These are phyloP conservation scores for Oehlia diaphana DNA, from an alignment of 192 early-diverging fungal species.

Conservation along the genomic window DNA sequence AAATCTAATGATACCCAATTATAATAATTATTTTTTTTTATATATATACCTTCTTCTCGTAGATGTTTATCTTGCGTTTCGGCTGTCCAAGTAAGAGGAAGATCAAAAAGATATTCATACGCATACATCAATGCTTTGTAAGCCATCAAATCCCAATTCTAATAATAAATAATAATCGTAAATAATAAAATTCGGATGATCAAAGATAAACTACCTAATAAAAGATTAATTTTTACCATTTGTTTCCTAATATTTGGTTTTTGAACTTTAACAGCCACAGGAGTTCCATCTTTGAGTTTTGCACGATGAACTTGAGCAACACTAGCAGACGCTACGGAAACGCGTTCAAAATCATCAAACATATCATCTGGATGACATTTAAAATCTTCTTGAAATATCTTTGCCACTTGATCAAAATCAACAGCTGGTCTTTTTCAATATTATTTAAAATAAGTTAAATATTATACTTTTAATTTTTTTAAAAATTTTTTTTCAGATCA, in stretches of 20 bases:
- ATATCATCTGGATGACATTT: slow-evolving; percentile 56
- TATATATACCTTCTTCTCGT: slow-evolving; percentile 56
- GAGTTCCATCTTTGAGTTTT: slow-evolving; percentile 59
- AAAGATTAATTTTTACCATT: slow-evolving; percentile 53
- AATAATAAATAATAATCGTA: background rate
- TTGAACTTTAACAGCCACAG: slow-evolving; percentile 91
- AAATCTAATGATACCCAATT: too few species aligned
- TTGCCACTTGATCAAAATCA: slow-evolving; percentile 58
- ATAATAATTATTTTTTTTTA: background rate
- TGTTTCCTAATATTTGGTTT: slow-evolving; percentile 86
- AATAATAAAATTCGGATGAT: too few species aligned
- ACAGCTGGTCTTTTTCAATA: slow-evolving; percentile 58
- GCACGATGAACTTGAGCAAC: slow-evolving; percentile 95
- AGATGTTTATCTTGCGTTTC: slow-evolving; percentile 73
- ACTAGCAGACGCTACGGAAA: slow-evolving; percentile 85
- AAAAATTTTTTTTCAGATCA: background rate
- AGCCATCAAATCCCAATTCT: slow-evolving; percentile 73
- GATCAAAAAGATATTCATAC: slow-evolving; percentile 78
- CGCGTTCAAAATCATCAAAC: slow-evolving; percentile 69
- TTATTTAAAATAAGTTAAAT: too few species aligned
- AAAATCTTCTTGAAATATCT: slow-evolving; percentile 71
- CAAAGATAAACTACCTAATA: background rate
- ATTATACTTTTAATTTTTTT: too few species aligned
- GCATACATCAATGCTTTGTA: slow-evolving; percentile 59
- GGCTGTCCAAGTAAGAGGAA: slow-evolving; percentile 79